Conservation (phyloP, 1,284 basidiomycete species). For the Ganoderma resinaceum region DNA sequence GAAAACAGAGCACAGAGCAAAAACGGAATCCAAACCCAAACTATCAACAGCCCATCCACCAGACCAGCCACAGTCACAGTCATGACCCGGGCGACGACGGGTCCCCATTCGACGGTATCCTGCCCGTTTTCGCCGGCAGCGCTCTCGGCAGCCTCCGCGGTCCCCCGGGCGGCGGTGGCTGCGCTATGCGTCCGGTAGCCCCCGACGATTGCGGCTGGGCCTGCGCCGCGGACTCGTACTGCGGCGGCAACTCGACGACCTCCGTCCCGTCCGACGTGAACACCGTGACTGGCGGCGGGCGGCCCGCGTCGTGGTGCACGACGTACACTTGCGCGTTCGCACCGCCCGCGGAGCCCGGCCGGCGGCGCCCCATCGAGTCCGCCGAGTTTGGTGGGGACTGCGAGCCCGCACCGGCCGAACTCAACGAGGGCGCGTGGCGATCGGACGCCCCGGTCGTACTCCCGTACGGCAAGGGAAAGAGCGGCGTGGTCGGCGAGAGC, state of each 20-base stretch:
- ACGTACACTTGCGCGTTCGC: conserved; percentile 53
- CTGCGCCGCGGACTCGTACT: conserved; percentile 42
- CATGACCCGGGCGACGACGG: not conserved
- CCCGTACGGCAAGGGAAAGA: not conserved
- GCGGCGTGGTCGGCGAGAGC: not conserved
- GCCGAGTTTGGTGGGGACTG: not conserved
- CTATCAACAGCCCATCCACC: not conserved
- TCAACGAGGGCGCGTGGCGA: not conserved
- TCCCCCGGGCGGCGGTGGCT: conserved; percentile 13
- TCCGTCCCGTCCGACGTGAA: conserved; percentile 60
- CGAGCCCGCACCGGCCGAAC: not conserved
- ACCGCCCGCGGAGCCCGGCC: not conserved
- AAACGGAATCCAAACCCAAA: not conserved
- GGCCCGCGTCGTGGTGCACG: conserved; percentile 62
- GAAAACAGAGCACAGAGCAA: not conserved
- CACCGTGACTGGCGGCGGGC: conserved; percentile 59
- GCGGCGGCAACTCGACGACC: conserved; percentile 64
- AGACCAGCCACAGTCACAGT: not conserved
- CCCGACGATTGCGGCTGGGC: not conserved
- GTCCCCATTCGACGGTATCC: conserved; percentile 17
- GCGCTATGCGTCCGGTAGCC: not conserved
- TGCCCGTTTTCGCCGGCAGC: conserved; percentile 17
- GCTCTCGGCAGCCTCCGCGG: conserved; percentile 21
- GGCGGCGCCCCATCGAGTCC: conserved; percentile 5
- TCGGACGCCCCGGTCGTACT: not conserved